phyloP scores from a whole-genome alignment of 192 early-diverging fungal genomes.

The Lunasporangiospora selenospora region DNA sequence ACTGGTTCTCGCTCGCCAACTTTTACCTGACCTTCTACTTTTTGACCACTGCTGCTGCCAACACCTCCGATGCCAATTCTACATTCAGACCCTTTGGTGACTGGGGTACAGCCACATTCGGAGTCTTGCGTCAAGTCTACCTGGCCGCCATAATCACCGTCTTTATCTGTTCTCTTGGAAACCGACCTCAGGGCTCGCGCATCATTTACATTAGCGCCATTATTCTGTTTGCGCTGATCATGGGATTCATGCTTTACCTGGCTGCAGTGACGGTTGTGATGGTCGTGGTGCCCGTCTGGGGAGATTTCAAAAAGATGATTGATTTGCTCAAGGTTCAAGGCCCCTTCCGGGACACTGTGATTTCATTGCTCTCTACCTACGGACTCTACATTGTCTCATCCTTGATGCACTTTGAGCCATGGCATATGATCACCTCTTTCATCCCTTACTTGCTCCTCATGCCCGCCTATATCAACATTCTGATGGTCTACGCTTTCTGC shows the following conservation, averaged over 20 bases:
- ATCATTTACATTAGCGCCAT: conserved; percentile 73
- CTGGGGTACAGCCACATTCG: conserved; percentile 66
- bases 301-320: conserved; percentile 28
- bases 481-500: conserved; percentile 93
- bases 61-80: conserved; percentile 43
- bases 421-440: conserved; percentile 91
- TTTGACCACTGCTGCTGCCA: conserved; percentile 55
- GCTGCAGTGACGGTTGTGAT: conserved; percentile 68
- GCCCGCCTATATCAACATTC: conserved; percentile 90
- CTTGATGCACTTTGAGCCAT: conserved; percentile 85
- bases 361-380: conserved; percentile 84
- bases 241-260: conserved; percentile 83
- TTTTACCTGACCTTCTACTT: conserved; percentile 88
- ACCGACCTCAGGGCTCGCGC: conserved; percentile 89
- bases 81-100: conserved; percentile 61
- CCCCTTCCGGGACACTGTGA: conserved; percentile 79
- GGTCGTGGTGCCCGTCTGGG: conserved; percentile 42
- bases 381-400: conserved; percentile 83
- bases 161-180: conserved; percentile 89
- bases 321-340: conserved; percentile 43
- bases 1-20: conserved; percentile 89
- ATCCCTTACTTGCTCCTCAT: conserved; percentile 89
- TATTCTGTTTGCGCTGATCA: conserved; percentile 80
- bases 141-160: conserved; percentile 77
- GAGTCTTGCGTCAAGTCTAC: conserved; percentile 77